A percentile compares a stretch with the other conserved stretches of the same genome.
These are phyloP conservation scores for Neurospora tetraspora DNA, from an alignment of 495 filamentous ascomycete species.

Conservation along the genomic window DNA sequence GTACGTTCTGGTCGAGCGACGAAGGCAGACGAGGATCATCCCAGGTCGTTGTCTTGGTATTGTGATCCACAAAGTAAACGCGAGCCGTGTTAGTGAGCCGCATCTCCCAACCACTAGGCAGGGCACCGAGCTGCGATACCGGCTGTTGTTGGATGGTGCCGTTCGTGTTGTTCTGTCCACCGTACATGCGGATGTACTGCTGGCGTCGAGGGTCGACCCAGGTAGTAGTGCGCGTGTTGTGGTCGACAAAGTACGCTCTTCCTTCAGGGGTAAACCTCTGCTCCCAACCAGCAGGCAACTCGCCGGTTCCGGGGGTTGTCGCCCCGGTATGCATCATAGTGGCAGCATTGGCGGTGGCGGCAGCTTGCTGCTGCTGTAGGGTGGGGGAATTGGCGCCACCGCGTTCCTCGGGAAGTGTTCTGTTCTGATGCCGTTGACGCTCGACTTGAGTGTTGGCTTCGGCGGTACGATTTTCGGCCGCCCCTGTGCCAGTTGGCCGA, in stretches of 20 bases:
- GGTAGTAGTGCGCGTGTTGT: constrained; percentile 96
- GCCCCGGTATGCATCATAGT: constrained; percentile 92
- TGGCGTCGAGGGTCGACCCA: constrained; percentile 99
- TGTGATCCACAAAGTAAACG: constrained; percentile 98
- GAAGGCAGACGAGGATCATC: constrained; percentile 93
- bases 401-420: constrained; percentile 91
- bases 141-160: constrained; percentile 95
- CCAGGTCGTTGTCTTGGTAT: constrained; percentile 99
- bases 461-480: constrained; percentile 62
- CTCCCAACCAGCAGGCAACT: constrained; percentile 94
- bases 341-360: constrained; percentile 47
- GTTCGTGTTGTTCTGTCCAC: constrained; percentile 61
- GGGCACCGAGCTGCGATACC: constrained; percentile 90
- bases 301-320: constrained; percentile 88
- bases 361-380: constrained; percentile 50
- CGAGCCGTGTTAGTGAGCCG: constrained; percentile 93
- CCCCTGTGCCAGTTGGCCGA: constrained; percentile 70
- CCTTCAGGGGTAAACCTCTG: constrained; percentile 92
- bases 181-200: constrained; percentile 98
- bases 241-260: constrained; percentile 94
- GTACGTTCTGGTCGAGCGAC: constrained; percentile 94
- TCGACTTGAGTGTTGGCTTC: constrained; percentile 85
- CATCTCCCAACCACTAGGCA: constrained; percentile 99
- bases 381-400: constrained; percentile 91
- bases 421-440: constrained; percentile 84